Base-by-base conservation (phyloP, 2,329 filamentous ascomycete species). In the Metarhizium guizhouense region DNA sequence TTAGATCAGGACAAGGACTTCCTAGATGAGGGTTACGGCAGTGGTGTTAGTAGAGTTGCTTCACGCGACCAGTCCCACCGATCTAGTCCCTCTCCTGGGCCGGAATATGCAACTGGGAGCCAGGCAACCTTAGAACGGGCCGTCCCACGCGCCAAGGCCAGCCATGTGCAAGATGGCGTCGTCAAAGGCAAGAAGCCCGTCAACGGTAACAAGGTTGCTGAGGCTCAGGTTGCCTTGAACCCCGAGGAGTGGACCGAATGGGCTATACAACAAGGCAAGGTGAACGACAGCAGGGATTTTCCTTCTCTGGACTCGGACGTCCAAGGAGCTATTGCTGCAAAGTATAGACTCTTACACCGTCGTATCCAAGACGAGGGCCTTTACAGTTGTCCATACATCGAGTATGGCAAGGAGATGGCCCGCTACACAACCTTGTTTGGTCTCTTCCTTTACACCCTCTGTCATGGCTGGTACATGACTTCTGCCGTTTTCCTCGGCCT, bases 401-500 rank as follows among this genome's bases (percentile, higher is more conserved):
- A 80, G 47, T 87, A 87, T 57, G 78, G 66, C 57, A 80, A 79
- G 66, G 83, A 86, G 64, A 68, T 75, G 61, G 59, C 72, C n/a
- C 79, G 83, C 11, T 85, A 84, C 62, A 61, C 65, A 0, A 59
- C 69, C 0, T 66, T 86, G 6, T 85, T 86, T 56, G 62, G 58
- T 0, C 55, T 66, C 0, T 85, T 82, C 62, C 55, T 76, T 10
- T 63, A 72, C 18, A 61, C 74, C 2, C 68, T 86, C 2, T 68
- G 68, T 56, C 64, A 67, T 36, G 71, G 73, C 43, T 85, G 81
- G 80, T 85, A 82, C 65, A 65, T 80, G 53, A 74, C 76, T 1
- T 84, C 81, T 3, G 80, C 81, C 40, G 59, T 78, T 18, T 82
- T 80, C 59, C 67, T 86, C n/a, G 84, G 83, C 3, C 55, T 82